Evolutionary conservation across 176 grass and related monocot species (phyloP).

Genomic region (Eremochloa ophiuroides): DNA sequence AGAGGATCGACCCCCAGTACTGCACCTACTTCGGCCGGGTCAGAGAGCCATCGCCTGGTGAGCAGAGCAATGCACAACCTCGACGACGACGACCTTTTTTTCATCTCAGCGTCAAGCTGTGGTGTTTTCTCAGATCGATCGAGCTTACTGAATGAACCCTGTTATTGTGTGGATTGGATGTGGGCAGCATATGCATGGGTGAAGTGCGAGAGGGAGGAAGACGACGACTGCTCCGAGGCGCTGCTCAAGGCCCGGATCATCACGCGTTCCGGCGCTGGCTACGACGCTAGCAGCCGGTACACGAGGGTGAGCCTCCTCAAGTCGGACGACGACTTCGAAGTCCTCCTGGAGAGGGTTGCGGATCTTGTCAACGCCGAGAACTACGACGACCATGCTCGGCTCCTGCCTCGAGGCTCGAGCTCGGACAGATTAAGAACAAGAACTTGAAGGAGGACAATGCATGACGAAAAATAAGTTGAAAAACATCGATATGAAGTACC

Average conservation of each 20-base stretch:
- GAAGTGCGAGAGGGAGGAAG: constrained; percentile 70
- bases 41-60: constrained; percentile 69
- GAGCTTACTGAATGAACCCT: too few species aligned
- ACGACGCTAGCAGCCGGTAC: constrained; percentile 27
- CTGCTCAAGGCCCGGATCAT: constrained; percentile 48
- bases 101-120: too few species aligned
- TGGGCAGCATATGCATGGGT: constrained; percentile 78
- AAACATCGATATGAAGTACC: too few species aligned
- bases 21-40: constrained; percentile 60
- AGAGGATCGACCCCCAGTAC: constrained; percentile 42
- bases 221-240: constrained; percentile 44
- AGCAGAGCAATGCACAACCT: neutral
- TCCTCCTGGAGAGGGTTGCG: constrained; percentile 47
- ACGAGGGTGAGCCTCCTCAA: constrained; percentile 66
- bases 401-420: neutral
- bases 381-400: neutral
- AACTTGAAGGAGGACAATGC: too few species aligned
- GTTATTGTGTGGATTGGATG: neutral
- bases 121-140: neutral
- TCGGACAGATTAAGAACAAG: too few species aligned
- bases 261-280: constrained; percentile 7
- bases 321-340: constrained; percentile 60
- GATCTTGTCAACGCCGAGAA: constrained; percentile 45
- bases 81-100: too few species aligned
- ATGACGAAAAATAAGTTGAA: too few species aligned